phyloP scores from a whole-genome alignment of 2,329 filamentous ascomycete genomes.

The Dothistroma pini region DNA sequence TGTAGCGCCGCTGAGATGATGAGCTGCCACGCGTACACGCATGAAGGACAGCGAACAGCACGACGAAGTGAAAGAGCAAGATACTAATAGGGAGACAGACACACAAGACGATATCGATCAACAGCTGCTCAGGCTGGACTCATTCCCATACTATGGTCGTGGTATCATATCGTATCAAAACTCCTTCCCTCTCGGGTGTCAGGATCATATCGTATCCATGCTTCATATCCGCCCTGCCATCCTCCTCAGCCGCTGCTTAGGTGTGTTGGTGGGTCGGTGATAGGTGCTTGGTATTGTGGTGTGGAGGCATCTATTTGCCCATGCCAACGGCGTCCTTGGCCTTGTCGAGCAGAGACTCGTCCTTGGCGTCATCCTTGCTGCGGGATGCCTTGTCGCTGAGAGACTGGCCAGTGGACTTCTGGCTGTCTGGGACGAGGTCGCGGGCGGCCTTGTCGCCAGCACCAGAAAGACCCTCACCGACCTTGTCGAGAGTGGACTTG shows the following conservation, averaged over 20 bases:
- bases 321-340: constrained; percentile 48
- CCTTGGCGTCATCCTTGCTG: constrained; percentile 41
- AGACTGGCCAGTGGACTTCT: constrained; percentile 55
- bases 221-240: not conserved
- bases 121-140: not conserved
- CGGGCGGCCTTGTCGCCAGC: constrained; percentile 51
- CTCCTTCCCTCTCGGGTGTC: not conserved
- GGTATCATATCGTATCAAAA: constrained; percentile 10
- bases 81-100: not conserved
- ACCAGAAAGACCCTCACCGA: constrained; percentile 55
- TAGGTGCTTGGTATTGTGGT: not conserved
- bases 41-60: not conserved
- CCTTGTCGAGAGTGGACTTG: constrained; percentile 60
- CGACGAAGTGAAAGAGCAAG: not conserved
- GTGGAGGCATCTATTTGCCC: constrained; percentile 33
- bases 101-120: not conserved
- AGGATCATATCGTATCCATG: not conserved
- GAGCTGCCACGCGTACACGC: not conserved
- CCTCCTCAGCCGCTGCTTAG: not conserved
- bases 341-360: constrained; percentile 41
- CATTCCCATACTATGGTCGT: not conserved
- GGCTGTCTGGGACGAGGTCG: constrained; percentile 49
- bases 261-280: not conserved
- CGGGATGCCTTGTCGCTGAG: constrained; percentile 49
- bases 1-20: not conserved